Evolutionary conservation across 352 stramenopile species (phyloP), one percentile per base, ranked within the genome.

Genomic region (Halophytophthora batemanensis): DNA sequence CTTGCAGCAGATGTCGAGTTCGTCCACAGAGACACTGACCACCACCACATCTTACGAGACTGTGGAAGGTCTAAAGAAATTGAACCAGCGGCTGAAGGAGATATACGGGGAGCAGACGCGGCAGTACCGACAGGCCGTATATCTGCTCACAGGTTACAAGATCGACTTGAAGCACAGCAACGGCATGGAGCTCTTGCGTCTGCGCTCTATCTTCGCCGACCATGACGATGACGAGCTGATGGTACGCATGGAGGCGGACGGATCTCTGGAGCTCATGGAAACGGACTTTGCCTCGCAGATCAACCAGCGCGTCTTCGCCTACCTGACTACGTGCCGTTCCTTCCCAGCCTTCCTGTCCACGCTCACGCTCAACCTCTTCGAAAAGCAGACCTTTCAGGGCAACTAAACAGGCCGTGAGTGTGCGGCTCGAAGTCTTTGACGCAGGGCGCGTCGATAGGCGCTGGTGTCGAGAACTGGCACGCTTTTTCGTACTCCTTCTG

Each of bases 351-450:
- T 97, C 61, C 60, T 97, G 51, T 80, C 80, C 22, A 92, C 74
- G n/a, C 64, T 97, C 17, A 95, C 86, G 31, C 65, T 96, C 40
- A 71, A 92, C 65, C 66, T 96, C 18, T 97, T 97, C 48, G 86
- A 95, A 65, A 92, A 92, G 56, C 81, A 94, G 57, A 97, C 88
- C 0, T 95, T 95, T 53, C 83, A 93, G 46, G 78, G 82, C 42
- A 75, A 75, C 59, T 84, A 71, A 58, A 14, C 13, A 12, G 13
- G 29, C 7, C 29, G 29, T 35, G 6, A 35, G n/a, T n/a, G n/a
- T n/a, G n/a, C n/a, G n/a, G n/a, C n/a, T n/a, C n/a, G n/a, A n/a
- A n/a, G n/a, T n/a, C n/a, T n/a, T n/a, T n/a, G 29, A 35, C 29
- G 29, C 29, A 35, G 29, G 29, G 6, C 29, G 6, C 29, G 29